These are phyloP conservation scores for Copromyces sp. DNA, from an alignment of 495 filamentous ascomycete genomes.

Conservation along the genomic window DNA sequence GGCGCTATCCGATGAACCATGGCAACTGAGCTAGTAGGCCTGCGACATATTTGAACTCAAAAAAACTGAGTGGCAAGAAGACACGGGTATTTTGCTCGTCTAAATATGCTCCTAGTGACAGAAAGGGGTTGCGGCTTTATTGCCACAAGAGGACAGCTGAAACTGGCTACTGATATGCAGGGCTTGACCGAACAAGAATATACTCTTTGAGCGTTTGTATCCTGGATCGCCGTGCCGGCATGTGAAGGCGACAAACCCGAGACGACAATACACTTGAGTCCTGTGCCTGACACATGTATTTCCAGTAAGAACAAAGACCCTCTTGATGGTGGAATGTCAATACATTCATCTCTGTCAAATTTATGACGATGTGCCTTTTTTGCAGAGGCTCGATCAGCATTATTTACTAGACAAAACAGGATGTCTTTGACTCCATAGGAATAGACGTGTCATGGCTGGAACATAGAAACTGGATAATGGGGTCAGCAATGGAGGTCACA, in stretches of 20 bases:
- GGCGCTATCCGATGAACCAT: background rate
- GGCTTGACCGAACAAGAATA: background rate
- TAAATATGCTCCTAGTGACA: background rate
- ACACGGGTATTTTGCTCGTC: background rate
- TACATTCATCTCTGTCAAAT: too few species aligned
- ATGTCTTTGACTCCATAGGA: background rate
- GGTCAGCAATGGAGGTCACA: background rate
- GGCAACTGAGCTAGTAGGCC: background rate
- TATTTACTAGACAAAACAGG: background rate
- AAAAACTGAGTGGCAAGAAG: background rate
- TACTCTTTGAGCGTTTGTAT: background rate
- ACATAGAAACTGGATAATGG: background rate
- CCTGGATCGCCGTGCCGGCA: background rate
- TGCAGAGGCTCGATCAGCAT: background rate
- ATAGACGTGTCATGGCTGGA: background rate
- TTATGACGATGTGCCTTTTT: background rate
- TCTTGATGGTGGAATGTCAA: background rate
- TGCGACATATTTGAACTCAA: background rate
- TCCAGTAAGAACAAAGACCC: background rate
- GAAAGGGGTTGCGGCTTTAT: too few species aligned
- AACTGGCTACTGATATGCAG: fast-evolving
- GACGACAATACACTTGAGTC: too few species aligned
- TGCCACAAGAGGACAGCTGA: background rate
- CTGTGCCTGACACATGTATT: background rate
- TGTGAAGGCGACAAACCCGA: background rate